Evolutionary conservation across 345 rosid species (phyloP), one percentile per base, ranked within the genome.

Genomic region (Orychophragmus violaceus): DNA sequence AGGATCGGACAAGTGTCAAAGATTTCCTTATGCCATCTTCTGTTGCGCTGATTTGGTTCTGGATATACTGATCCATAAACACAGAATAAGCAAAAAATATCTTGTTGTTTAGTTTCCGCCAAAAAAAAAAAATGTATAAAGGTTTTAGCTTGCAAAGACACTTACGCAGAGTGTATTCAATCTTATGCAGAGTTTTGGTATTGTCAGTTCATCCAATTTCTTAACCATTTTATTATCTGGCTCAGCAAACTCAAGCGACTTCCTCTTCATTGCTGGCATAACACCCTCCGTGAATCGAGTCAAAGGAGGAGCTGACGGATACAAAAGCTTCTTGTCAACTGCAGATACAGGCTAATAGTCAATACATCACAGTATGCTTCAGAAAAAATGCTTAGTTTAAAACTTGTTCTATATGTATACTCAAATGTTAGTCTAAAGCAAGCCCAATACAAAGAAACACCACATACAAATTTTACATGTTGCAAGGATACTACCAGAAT

Each of bases 111-210:
- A 52, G 45, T 53, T 36, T 21, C 24, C 19, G 10, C 4, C 39
- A 12, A 53, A 13, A 22, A 17, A 10, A 33, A n/a, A 35, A 11
- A 29, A 6, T 1, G 8, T 41, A 64, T 22, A 4, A 55, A 74
- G 51, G 46, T 73, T 62, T 62, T 39, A 59, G 55, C 44, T 27
- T 45, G 52, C 8, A 55, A 36, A 21, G 44, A 61, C 51, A 68
- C 84, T 78, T 79, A 94, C 99, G 68, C 85, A 86, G 78, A 94
- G 90, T 56, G 99, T 90, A 75, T 90, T 90, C 76, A 88, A 78
- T 75, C 87, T 84, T 72, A 94, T 77, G 75, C 99, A 88, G 70
- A 90, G 90, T 77, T 85, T 94, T 10, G 95, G 69, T 71, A 84
- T 73, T 49, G 99, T 86, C 74, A 85, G 57, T 58, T 74, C 82